Conservation (phyloP, 164 flowering plant genomes). For the Protea cynaroides region DNA sequence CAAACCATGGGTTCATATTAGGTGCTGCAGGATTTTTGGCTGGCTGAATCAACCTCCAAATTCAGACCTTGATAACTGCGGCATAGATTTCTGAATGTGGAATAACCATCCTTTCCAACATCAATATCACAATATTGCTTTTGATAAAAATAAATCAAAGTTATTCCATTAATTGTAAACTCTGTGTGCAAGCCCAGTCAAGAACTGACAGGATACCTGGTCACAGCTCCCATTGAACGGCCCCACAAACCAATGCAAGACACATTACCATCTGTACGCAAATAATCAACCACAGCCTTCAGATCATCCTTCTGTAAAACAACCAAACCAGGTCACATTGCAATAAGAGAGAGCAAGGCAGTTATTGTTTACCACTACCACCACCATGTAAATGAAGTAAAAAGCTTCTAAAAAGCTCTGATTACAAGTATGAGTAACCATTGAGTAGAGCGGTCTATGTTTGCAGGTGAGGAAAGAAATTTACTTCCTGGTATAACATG, state of each 20-base stretch:
- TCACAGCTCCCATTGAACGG: constrained; percentile 99
- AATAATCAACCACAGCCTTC: constrained; percentile 68
- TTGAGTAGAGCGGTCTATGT: no score
- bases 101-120: neutral
- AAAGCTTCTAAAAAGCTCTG: neutral
- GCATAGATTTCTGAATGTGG: constrained; percentile 4
- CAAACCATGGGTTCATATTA: no score
- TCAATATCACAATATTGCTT: neutral
- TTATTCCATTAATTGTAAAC: neutral
- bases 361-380: no score
- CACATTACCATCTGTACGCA: constrained; percentile 78
- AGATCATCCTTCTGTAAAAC: constrained; percentile 90
- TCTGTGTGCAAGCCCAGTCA: neutral
- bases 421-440: neutral
- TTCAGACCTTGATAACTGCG: neutral
- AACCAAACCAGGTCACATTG: constrained; percentile 7
- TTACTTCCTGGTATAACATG: no score
- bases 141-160: neutral
- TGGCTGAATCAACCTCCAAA: no score
- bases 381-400: neutral
- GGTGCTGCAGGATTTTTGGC: no score
- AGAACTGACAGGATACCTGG: constrained; percentile 41
- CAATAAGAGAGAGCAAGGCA: neutral
- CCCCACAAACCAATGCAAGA: constrained; percentile 98
- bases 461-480: no score